Percentiles rank a stretch among this genome's conserved stretches.
Evolutionary conservation across 176 grass and related monocot genomes (phyloP).

Genomic region (Avena eriantha): DNA sequence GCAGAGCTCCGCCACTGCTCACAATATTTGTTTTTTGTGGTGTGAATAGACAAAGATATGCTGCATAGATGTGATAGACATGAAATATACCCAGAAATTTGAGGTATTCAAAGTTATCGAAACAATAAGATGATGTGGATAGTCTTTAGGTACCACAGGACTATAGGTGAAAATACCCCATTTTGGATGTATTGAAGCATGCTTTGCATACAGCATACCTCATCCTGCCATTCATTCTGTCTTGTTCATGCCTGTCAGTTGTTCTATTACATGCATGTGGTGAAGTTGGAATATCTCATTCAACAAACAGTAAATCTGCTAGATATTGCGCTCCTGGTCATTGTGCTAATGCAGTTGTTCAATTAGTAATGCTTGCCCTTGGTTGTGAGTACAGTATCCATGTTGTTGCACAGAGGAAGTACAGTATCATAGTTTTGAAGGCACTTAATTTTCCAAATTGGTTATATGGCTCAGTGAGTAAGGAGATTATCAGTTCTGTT

Average conservation of each 20-base stretch:
- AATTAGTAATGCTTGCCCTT: constrained; percentile 10
- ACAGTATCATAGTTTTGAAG: constrained; percentile 26
- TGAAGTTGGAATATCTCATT: constrained; percentile 1
- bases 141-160: constrained; percentile 21
- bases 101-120: background rate
- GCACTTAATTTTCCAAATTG: constrained; percentile 35
- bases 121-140: constrained; percentile 30
- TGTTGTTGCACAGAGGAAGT: constrained; percentile 27
- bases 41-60: constrained; percentile 5
- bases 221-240: constrained; percentile 26
- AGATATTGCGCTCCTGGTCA: background rate
- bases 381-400: constrained; percentile 23
- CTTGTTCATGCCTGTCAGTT: background rate
- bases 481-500: background rate
- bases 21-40: background rate
- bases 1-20: background rate
- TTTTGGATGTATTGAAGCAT: constrained; percentile 20
- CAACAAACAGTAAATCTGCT: constrained; percentile 3
- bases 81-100: constrained; percentile 8
- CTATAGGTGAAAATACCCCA: background rate
- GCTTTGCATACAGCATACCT: background rate
- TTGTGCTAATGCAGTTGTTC: background rate
- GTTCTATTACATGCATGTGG: constrained; percentile 6
- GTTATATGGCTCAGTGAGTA: constrained; percentile 30
- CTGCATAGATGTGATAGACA: background rate